These are phyloP conservation scores for Daedalea quercina DNA, from an alignment of 768 basidiomycete genomes.

Conservation along the genomic window DNA sequence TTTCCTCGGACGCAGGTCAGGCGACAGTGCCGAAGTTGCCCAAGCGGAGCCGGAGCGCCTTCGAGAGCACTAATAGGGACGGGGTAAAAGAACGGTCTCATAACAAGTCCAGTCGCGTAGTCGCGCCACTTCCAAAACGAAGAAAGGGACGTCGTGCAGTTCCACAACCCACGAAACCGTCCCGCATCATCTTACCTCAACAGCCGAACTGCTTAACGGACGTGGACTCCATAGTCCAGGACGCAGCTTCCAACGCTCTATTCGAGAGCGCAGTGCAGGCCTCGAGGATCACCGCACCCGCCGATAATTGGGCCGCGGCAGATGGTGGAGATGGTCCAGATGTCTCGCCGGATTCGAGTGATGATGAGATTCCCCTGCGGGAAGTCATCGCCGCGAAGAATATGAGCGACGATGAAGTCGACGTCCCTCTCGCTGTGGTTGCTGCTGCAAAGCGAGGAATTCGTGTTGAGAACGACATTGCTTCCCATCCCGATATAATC, in stretches of 20 bases:
- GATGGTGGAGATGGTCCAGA: constrained; percentile 1
- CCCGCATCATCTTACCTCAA: neutral
- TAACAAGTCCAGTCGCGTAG: no score
- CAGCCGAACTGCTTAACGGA: neutral
- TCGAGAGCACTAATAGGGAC: no score
- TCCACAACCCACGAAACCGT: neutral
- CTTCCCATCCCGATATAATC: neutral
- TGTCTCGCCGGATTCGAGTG: constrained; percentile 8
- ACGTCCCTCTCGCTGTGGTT: neutral
- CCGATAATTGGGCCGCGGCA: constrained; percentile 4
- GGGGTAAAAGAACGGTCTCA: no score
- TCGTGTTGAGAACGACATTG: neutral
- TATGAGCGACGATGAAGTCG: no score
- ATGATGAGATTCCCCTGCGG: constrained; percentile 4
- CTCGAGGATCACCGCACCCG: neutral
- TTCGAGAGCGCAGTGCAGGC: neutral
- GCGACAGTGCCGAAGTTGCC: no score
- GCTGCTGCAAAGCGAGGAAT: neutral
- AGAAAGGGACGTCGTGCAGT: neutral
- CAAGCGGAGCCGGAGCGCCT: no score
- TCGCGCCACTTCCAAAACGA: no score
- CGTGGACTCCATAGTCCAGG: constrained; percentile 10
- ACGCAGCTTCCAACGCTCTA: constrained; percentile 8
- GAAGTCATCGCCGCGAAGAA: neutral
- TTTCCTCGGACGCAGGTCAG: neutral